phyloP scores from a whole-genome alignment of 2,329 filamentous ascomycete species.

The Mycogone perniciosa region DNA sequence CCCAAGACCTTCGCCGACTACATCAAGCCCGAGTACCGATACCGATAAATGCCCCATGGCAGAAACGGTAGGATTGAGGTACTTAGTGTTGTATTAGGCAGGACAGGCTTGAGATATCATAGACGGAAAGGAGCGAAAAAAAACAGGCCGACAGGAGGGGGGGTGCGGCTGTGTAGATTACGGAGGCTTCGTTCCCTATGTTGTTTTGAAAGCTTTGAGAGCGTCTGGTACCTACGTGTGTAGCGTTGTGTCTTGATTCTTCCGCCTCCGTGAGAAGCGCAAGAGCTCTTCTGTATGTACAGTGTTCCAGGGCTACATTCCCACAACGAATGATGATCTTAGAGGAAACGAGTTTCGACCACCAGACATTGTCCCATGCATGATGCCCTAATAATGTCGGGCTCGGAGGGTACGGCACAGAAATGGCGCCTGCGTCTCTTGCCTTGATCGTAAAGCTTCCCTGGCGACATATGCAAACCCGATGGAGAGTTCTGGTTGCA shows the following conservation, averaged over 20 bases:
- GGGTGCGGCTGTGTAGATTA: slow-evolving; percentile 36
- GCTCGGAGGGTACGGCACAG: no score
- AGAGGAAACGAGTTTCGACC: no score
- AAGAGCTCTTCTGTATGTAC: background rate
- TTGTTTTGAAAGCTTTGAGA: slow-evolving; percentile 29
- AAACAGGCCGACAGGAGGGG: slow-evolving; percentile 15
- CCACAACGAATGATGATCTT: background rate
- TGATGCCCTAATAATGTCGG: no score
- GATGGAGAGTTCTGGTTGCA: no score
- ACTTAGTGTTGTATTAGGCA: slow-evolving; percentile 18
- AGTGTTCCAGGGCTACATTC: background rate
- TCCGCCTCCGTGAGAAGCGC: background rate
- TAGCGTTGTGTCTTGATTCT: background rate
- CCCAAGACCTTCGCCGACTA: slow-evolving; percentile 96
- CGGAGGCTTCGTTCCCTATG: slow-evolving; percentile 28
- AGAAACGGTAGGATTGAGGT: slow-evolving; percentile 1
- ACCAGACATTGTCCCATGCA: no score
- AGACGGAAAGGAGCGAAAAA: slow-evolving; percentile 14
- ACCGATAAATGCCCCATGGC: slow-evolving; percentile 37
- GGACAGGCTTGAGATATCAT: slow-evolving; percentile 10
- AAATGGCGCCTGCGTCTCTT: no score
- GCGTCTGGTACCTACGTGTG: slow-evolving; percentile 17
- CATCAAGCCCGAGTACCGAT: slow-evolving; percentile 92
- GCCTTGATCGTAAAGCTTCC: no score
- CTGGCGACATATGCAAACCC: no score